A percentile compares a stretch with the other conserved stretches of the same genome.
Conservation (phyloP, 768 basidiomycete genomes). For the Wakefieldia striispora region DNA sequence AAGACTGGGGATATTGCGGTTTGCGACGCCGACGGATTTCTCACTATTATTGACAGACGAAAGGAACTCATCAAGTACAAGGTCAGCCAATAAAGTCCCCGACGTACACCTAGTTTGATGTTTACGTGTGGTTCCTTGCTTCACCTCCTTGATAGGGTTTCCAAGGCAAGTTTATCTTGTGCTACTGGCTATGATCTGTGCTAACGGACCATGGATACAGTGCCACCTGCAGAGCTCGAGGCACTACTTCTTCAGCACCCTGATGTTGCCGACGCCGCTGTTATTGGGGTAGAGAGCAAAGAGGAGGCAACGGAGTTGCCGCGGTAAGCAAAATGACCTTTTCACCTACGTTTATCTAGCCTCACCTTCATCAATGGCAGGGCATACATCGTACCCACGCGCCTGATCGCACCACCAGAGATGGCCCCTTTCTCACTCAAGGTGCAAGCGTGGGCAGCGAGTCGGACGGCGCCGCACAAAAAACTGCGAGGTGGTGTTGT, state of each 20-base stretch:
- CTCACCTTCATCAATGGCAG: constrained; percentile 29
- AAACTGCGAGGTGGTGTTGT: constrained; percentile 75
- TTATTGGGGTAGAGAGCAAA: constrained; percentile 69
- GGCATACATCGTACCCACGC: constrained; percentile 51
- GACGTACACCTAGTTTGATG: not conserved
- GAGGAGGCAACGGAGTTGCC: constrained; percentile 81
- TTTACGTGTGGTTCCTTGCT: not conserved
- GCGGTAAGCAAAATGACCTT: constrained; percentile 37
- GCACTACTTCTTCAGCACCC: constrained; percentile 71
- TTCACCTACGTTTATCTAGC: not conserved
- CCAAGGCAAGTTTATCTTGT: constrained; percentile 48
- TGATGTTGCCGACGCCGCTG: constrained; percentile 74
- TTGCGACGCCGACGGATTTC: constrained; percentile 67
- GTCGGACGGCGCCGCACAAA: constrained; percentile 75
- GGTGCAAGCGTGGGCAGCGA: constrained; percentile 63
- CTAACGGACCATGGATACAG: constrained; percentile 35
- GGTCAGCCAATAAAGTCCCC: constrained; percentile 20
- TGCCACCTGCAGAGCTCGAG: constrained; percentile 86
- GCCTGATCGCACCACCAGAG: constrained; percentile 18
- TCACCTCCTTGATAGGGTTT: constrained; percentile 49
- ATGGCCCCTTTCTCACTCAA: constrained; percentile 38
- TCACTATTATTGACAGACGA: constrained; percentile 68
- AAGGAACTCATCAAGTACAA: constrained; percentile 82
- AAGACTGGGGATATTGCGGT: constrained; percentile 84
- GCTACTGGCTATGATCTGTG: not conserved